Base-by-base conservation (phyloP, 2,329 filamentous ascomycete species). In the Exophiala lecanii-corni region DNA sequence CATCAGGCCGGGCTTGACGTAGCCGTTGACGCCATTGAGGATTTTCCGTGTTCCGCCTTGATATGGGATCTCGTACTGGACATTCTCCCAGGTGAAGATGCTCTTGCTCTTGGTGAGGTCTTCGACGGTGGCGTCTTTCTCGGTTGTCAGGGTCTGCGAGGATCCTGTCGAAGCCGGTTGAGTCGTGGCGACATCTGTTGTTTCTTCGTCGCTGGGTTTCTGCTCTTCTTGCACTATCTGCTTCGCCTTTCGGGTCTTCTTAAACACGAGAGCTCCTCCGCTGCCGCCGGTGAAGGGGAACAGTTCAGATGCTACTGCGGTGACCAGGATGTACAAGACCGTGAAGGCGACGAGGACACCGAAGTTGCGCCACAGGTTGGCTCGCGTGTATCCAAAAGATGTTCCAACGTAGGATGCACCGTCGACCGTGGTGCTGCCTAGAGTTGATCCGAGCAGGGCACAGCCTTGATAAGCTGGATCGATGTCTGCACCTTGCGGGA, bases 1-100 rank as follows among this genome's bases (percentile, higher is more conserved):
- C 76, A 94, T 81, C 13, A 84, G 66, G 13, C 87, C 86, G 1
- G 87, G 87, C 57, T 88, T 89, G 1, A 81, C 86, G 54, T 86
- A 91, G 1, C 87, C 87, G 44, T 73, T 82, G 46, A 92, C 78
- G 4, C 79, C 73, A 56, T 86, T 82, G 36, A 87, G 67, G 1
- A 86, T 69, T 59, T 79, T 75, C 26, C 76, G 73, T 39, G 78
- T 67, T 42, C 73, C 72, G 34, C 79, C 79, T 31, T 79, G 70
- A 48, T 82, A 83, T 1, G 82, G 82, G 1, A 91, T 83, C 0
- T 78, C 84, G 59, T 88, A 91, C 36, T 82, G 72, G 18, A 87
- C 71, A 53, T 87, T 70, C 28, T 74, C 70, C 80, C 82, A 88
- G 3, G 83, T 87, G 61, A 87, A 87, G 43, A 84, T 71, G 12